Evolutionary conservation across 139 green algal genomes (phyloP).

Genomic region (Chlorella sp.): DNA sequence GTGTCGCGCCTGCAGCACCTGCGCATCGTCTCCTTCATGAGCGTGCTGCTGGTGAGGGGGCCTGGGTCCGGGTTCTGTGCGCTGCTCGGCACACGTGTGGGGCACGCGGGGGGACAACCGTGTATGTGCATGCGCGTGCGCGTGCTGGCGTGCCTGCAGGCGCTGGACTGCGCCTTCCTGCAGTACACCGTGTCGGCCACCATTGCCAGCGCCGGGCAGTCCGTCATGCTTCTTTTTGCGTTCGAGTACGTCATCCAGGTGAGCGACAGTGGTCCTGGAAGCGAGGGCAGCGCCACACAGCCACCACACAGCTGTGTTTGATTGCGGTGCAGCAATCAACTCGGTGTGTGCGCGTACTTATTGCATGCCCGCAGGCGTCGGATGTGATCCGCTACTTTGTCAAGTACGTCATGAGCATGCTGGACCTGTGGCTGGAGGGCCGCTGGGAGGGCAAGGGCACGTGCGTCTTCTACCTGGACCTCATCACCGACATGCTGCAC

Average conservation of each 20-base stretch:
- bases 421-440: constrained; percentile 64
- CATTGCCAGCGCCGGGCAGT: constrained; percentile 55
- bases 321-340: too few relatives aligned
- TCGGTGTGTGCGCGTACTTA: too few relatives aligned
- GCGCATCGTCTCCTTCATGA: constrained; percentile 73
- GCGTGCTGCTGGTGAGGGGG: constrained; percentile 74
- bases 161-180: constrained; percentile 75
- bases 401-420: constrained; percentile 82
- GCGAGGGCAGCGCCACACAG: background rate
- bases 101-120: too few relatives aligned
- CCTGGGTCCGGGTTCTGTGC: too few relatives aligned
- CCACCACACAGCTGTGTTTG: too few relatives aligned
- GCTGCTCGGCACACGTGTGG: too few relatives aligned
- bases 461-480: constrained; percentile 96
- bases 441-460: constrained; percentile 85
- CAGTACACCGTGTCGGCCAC: constrained; percentile 68
- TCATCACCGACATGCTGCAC: constrained; percentile 93
- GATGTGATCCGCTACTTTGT: constrained; percentile 55
- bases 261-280: background rate
- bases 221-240: constrained; percentile 93
- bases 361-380: too few relatives aligned
- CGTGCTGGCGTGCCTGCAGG: constrained; percentile 28
- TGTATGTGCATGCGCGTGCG: background rate
- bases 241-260: constrained; percentile 97
- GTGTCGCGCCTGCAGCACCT: constrained; percentile 70